Evolutionary conservation across 768 basidiomycete species (phyloP).

Genomic region (Naganishia vaughanmartiniae): DNA sequence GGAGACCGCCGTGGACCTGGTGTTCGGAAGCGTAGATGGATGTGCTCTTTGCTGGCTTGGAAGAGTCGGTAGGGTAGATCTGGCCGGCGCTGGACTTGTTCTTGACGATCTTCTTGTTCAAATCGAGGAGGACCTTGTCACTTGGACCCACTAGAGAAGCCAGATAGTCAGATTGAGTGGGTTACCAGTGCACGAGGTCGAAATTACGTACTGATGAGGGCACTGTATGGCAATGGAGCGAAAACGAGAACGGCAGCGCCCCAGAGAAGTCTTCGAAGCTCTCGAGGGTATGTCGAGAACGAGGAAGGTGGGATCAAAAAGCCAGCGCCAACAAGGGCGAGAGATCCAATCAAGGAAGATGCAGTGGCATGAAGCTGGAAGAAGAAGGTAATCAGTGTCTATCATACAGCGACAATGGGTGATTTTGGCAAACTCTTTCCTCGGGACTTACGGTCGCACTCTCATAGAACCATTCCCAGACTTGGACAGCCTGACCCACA

Average conservation of each 20-base stretch:
- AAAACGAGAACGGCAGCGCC: conserved; percentile 21
- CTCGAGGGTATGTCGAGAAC: conserved; percentile 28
- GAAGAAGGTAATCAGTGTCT: background rate
- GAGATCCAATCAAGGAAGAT: conserved; percentile 25
- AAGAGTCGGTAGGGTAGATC: conserved; percentile 24
- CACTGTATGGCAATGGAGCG: conserved; percentile 27
- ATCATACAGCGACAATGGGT: background rate
- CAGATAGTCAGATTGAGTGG: background rate
- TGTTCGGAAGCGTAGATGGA: conserved; percentile 19
- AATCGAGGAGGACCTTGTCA: conserved; percentile 24
- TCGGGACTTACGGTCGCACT: conserved; percentile 25
- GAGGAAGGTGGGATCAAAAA: conserved; percentile 30
- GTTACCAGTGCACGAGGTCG: no score
- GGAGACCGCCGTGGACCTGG: conserved; percentile 6
- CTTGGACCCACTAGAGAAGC: conserved; percentile 24
- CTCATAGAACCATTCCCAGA: conserved; percentile 32
- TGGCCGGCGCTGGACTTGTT: conserved; percentile 24
- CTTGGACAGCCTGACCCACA: conserved; percentile 26
- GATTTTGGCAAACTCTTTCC: background rate
- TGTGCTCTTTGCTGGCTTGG: conserved; percentile 20
- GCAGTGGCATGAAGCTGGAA: conserved; percentile 7
- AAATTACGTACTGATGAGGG: conserved; percentile 27
- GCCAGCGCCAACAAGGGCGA: conserved; percentile 22
- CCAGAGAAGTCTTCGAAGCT: conserved; percentile 28
- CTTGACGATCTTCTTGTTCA: conserved; percentile 24